These are phyloP conservation scores for Casuarina equisetifolia DNA, from an alignment of 306 rosid genomes.

Conservation along the genomic window DNA sequence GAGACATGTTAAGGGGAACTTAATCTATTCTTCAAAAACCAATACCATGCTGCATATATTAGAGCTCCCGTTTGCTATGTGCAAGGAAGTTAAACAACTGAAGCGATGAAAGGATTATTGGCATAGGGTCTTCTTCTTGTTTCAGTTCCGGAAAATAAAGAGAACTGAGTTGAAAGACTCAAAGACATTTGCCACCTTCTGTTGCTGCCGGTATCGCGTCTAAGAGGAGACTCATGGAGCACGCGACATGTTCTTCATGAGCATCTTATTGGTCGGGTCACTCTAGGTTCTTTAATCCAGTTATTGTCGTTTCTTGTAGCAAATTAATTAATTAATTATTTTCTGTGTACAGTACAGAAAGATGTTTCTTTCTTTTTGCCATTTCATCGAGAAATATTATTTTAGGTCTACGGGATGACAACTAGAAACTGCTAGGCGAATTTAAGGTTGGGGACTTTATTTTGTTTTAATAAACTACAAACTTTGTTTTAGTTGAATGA, in stretches of 20 bases:
- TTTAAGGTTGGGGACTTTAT: not conserved
- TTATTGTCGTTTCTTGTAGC: not conserved
- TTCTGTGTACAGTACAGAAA: not conserved
- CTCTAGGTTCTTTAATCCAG: constrained; percentile 26
- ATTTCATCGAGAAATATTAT: not conserved
- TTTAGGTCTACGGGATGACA: not conserved
- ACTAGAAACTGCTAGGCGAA: not conserved
- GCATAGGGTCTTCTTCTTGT: not conserved
- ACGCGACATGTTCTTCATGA: constrained; percentile 35
- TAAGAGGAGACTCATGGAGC: constrained; percentile 70
- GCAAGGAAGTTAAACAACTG: not conserved
- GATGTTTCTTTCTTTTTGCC: not conserved
- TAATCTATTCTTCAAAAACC: not conserved
- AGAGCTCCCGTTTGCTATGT: not conserved
- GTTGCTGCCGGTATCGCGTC: constrained; percentile 87
- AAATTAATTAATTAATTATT: constrained; percentile 10
- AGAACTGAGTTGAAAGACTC: constrained; percentile 39
- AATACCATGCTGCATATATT: not conserved
- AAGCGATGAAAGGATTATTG: not conserved
- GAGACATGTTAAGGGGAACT: not conserved
- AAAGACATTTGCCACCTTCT: constrained; percentile 76
- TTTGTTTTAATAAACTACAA: not conserved
- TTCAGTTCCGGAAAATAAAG: constrained; percentile 40
- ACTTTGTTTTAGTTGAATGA: too few relatives aligned
- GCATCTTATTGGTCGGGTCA: not conserved